phyloP scores from a whole-genome alignment of 441 rosid genomes.

The Populus hybrid region DNA sequence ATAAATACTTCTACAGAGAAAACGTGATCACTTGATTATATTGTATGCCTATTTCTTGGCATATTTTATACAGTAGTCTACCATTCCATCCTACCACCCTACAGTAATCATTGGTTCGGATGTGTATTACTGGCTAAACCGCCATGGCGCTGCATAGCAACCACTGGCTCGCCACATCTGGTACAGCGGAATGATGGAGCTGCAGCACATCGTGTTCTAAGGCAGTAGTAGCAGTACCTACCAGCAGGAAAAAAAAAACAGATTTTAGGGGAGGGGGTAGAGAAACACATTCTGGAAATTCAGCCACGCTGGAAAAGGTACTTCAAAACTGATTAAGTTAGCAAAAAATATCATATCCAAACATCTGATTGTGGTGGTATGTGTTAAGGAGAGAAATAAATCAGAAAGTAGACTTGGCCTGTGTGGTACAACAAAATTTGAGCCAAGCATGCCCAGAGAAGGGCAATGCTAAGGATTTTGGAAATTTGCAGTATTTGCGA shows the following conservation, averaged over 20 bases:
- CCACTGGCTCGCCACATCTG: conserved; percentile 68
- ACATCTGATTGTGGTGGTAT: background rate
- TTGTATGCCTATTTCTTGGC: conserved; percentile 27
- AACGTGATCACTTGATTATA: conserved; percentile 4
- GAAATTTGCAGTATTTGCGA: background rate
- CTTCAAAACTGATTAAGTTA: background rate
- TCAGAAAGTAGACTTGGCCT: background rate
- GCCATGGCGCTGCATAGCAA: conserved; percentile 79
- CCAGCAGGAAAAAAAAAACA: conserved; percentile 10
- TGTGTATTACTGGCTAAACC: conserved; percentile 27
- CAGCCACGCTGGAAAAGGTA: background rate
- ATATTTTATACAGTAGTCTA: conserved; percentile 18
- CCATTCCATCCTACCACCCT: conserved; percentile 13
- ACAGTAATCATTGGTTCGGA: conserved; percentile 23
- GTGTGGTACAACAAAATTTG: background rate
- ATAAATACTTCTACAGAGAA: conserved; percentile 15
- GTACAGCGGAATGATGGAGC: conserved; percentile 68
- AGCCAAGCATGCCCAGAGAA: background rate
- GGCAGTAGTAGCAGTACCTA: conserved; percentile 96
- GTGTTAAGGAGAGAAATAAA: background rate
- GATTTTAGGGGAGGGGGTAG: too few relatives aligned
- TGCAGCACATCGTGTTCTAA: conserved; percentile 79
- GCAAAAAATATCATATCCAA: background rate
- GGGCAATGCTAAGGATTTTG: background rate
- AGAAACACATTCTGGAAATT: too few relatives aligned